These are phyloP conservation scores for Torulaspora microellipsoides DNA, from an alignment of 805 yeast genomes.

Conservation along the genomic window DNA sequence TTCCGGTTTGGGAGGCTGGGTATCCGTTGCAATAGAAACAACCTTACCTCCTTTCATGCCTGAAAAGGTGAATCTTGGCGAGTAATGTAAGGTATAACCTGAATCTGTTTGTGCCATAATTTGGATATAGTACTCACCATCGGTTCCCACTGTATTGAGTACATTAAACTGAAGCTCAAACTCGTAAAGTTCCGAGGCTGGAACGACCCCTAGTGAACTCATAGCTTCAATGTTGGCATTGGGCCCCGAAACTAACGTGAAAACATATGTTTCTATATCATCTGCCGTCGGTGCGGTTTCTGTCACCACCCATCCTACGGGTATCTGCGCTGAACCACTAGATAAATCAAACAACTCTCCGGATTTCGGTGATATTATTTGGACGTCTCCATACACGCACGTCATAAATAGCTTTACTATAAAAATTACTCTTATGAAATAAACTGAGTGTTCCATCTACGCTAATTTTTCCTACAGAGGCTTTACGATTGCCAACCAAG, in stretches of 20 bases:
- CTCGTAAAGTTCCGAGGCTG: slow-evolving; percentile 33
- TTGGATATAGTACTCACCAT: slow-evolving; percentile 72
- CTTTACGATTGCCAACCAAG: too few relatives aligned
- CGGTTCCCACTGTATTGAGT: slow-evolving; percentile 43
- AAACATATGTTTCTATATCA: slow-evolving; percentile 43
- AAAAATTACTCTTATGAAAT: too few relatives aligned
- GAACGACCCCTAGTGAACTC: slow-evolving; percentile 29
- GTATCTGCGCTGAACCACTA: slow-evolving; percentile 18
- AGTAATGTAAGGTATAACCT: slow-evolving; percentile 60
- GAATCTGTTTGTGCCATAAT: slow-evolving; percentile 43
- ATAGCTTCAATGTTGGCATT: slow-evolving; percentile 44
- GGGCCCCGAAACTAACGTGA: slow-evolving; percentile 68
- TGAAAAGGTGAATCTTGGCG: slow-evolving; percentile 55
- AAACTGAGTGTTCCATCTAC: too few relatives aligned
- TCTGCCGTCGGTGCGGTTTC: slow-evolving; percentile 43
- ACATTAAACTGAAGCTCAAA: slow-evolving; percentile 39
- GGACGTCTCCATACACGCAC: slow-evolving; percentile 2
- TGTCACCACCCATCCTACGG: slow-evolving; percentile 50
- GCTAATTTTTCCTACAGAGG: too few relatives aligned
- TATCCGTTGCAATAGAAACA: slow-evolving; percentile 33
- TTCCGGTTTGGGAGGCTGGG: slow-evolving; percentile 41
- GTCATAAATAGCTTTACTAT: too few relatives aligned
- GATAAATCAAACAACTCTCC: slow-evolving; percentile 6
- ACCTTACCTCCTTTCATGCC: slow-evolving; percentile 71
- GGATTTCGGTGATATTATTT: slow-evolving; percentile 3